A percentile compares a stretch with the other conserved stretches of the same genome.
These are phyloP conservation scores for Epichloe gansuensis DNA, from an alignment of 2,329 filamentous ascomycete species.

Conservation along the genomic window DNA sequence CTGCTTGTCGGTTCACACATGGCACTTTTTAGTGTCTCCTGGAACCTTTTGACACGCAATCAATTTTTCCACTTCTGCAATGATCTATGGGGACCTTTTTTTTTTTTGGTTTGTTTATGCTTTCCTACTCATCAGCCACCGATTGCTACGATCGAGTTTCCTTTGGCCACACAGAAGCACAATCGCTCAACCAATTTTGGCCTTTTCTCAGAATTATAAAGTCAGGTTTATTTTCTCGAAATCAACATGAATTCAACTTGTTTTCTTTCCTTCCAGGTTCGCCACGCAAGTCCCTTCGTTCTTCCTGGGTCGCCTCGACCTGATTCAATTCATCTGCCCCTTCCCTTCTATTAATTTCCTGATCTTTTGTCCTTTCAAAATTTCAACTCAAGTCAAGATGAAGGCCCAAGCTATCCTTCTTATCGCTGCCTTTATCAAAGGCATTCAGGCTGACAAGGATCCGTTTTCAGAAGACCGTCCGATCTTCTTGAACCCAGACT, in stretches of 20 bases:
- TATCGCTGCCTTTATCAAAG: background rate
- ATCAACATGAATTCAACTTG: background rate
- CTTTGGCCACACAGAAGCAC: too few species aligned
- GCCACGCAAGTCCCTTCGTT: background rate
- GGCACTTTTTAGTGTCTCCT: background rate
- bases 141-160: background rate
- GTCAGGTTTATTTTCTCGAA: background rate
- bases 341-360: background rate
- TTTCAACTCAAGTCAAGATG: background rate
- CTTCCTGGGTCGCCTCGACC: background rate
- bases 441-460: background rate
- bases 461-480: too few species aligned
- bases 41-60: background rate
- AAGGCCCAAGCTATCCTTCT: background rate
- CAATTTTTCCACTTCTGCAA: background rate
- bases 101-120: background rate
- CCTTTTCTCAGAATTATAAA: background rate
- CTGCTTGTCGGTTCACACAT: background rate
- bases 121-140: background rate
- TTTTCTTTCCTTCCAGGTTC: background rate
- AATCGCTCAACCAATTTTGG: too few species aligned
- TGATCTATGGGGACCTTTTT: too few species aligned
- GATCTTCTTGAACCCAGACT: background rate
- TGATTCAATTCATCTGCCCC: background rate
- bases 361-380: background rate